phyloP scores from a whole-genome alignment of 2,329 filamentous ascomycete species.

The Tolypocladium sp. region DNA sequence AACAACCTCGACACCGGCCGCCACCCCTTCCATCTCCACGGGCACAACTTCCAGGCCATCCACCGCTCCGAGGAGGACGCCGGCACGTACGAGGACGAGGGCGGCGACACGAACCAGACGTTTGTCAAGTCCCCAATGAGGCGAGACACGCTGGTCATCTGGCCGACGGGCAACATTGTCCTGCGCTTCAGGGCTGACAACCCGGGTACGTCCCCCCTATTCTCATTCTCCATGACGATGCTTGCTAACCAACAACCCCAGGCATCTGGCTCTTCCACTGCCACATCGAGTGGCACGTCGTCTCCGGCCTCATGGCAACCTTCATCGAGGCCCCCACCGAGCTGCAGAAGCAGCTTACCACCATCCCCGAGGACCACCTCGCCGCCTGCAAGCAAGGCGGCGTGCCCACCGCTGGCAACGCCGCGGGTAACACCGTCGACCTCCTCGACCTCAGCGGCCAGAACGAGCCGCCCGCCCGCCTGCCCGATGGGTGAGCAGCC shows the following conservation, averaged over 20 bases:
- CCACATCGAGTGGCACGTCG: conserved; percentile 71
- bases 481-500: conserved; percentile 52
- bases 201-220: conserved; percentile 34
- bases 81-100: conserved; percentile 42
- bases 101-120: conserved; percentile 28
- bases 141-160: conserved; percentile 59
- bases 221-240: conserved; percentile 11
- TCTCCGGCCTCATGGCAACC: conserved; percentile 55
- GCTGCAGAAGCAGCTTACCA: conserved; percentile 47
- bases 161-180: conserved; percentile 58
- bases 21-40: conserved; percentile 73
- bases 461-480: conserved; percentile 40
- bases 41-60: conserved; percentile 63
- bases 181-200: conserved; percentile 61
- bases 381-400: conserved; percentile 46
- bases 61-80: conserved; percentile 49
- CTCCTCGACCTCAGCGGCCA: conserved; percentile 54
- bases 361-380: conserved; percentile 50
- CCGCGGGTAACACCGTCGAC: conserved; percentile 60
- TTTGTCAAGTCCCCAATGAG: conserved; percentile 52
- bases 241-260: conserved; percentile 5
- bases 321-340: conserved; percentile 54
- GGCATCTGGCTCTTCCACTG: conserved; percentile 68
- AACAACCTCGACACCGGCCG: conserved; percentile 65
- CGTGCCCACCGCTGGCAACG: conserved; percentile 55